Evolutionary conservation across 768 basidiomycete species (phyloP), one percentile per base, ranked within the genome.

Genomic region (Mycena albidolilacea): DNA sequence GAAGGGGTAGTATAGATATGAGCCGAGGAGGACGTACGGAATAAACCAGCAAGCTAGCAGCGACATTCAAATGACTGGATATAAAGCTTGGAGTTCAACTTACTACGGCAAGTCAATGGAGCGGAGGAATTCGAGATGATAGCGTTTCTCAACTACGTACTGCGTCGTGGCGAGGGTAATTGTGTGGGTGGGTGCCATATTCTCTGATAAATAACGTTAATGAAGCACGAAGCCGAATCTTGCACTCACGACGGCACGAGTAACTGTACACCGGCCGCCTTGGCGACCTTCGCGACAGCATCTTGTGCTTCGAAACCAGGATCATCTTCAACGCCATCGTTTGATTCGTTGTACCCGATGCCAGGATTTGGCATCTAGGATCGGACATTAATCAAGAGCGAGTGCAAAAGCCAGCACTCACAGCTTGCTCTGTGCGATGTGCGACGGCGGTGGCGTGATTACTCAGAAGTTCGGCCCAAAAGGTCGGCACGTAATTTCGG

Each of bases 171-270:
- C 63, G 15, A 59, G 9, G 7, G 37, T 0, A 0, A 71, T 44
- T 9, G 38, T 5, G 30, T 71, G 70, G 2, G 63, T 64, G 3
- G 70, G 70, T 3, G 44, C 70, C 70, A 21, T 50, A 71, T 60
- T 71, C 70, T 0, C 70, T 71, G 41, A 9, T 3, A 30, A 5
- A 0, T 2, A 44, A 15, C 5, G 12, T 15, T 30, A 5, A 9
- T 17, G 44, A 9, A 54, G 17, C 17, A 14, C 1, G 39, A 2
- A 43, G 19, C 12, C 8, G 41, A 30, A 30, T 30, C 2, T 30
- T 30, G 35, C 5, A 65, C 70, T 19, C 64, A 71, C 70, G 70
- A 71, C 6, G 70, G 70, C 2, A 71, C 57, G 35, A 71, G 60
- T 3, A 71, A 35, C 21, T 19, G 38, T 2, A 23, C 23, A 23